Evolutionary conservation across 2,329 filamentous ascomycete species (phyloP).

Genomic region (Colletotrichum godetiae): DNA sequence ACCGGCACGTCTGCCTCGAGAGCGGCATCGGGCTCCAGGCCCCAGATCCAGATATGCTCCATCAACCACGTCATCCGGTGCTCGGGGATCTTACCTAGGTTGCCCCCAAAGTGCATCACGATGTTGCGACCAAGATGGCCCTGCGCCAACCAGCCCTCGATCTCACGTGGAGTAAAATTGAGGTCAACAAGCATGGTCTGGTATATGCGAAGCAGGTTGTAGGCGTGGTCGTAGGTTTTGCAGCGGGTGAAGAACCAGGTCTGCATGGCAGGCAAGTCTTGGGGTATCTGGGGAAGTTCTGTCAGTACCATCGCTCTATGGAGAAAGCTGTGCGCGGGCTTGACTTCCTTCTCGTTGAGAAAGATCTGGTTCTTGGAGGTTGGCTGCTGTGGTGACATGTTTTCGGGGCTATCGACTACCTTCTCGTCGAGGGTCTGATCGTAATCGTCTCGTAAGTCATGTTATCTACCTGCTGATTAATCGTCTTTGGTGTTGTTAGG

Average conservation of each 20-base stretch:
- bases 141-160: background rate
- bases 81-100: background rate
- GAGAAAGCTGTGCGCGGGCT: background rate
- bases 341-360: background rate
- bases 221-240: background rate
- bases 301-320: background rate
- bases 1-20: background rate
- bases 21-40: background rate
- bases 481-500: too few species aligned
- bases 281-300: background rate
- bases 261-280: background rate
- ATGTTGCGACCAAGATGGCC: background rate
- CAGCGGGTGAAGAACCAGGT: constrained; percentile 3
- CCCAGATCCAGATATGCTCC: background rate
- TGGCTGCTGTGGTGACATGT: too few species aligned
- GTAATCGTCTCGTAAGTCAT: background rate
- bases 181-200: background rate
- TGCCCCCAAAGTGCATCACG: background rate
- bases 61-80: background rate
- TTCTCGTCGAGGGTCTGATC: too few species aligned
- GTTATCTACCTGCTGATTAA: too few species aligned
- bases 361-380: too few species aligned
- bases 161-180: background rate
- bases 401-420: too few species aligned
- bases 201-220: constrained; percentile 14